Conservation (phyloP, 2,329 filamentous ascomycete genomes). For the Dryadomyces quercivorus region DNA sequence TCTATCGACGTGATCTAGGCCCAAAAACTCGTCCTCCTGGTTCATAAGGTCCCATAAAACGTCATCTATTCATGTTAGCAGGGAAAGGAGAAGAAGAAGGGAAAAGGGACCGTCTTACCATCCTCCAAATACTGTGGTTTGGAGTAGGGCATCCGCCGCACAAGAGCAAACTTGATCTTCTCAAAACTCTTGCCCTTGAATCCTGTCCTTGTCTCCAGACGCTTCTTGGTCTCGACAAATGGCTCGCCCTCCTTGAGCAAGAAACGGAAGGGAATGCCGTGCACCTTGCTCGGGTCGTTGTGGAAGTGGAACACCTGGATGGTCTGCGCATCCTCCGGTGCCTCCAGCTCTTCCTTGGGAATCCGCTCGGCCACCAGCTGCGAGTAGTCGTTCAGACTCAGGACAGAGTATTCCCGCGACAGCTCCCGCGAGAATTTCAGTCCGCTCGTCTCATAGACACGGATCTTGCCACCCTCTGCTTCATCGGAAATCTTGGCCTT, state of each 20-base stretch:
- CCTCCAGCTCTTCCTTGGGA: constrained; percentile 58
- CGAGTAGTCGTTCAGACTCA: constrained; percentile 76
- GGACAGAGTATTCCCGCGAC: constrained; percentile 55
- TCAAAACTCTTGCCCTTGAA: constrained; percentile 98
- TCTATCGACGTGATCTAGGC: constrained; percentile 54
- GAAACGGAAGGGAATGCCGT: constrained; percentile 88
- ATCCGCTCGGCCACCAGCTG: constrained; percentile 70
- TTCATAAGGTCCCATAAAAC: constrained; percentile 40
- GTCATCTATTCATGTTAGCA: constrained; percentile 33
- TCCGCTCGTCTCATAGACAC: constrained; percentile 71
- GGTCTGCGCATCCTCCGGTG: constrained; percentile 37
- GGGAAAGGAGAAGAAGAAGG: too few species aligned
- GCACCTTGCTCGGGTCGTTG: constrained; percentile 69
- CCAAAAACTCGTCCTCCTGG: constrained; percentile 49
- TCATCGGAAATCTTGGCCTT: constrained; percentile 74
- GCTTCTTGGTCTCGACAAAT: constrained; percentile 86
- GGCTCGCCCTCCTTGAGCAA: constrained; percentile 72
- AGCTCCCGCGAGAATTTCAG: constrained; percentile 79
- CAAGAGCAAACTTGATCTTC: constrained; percentile 90
- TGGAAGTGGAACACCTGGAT: constrained; percentile 89
- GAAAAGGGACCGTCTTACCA: constrained; percentile 60
- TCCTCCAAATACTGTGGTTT: constrained; percentile 77
- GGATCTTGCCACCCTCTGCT: constrained; percentile 52
- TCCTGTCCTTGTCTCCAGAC: constrained; percentile 83
- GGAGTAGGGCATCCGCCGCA: constrained; percentile 59